Base-by-base conservation (phyloP, 768 basidiomycete genomes). In the Pulveroboletus sp. region DNA sequence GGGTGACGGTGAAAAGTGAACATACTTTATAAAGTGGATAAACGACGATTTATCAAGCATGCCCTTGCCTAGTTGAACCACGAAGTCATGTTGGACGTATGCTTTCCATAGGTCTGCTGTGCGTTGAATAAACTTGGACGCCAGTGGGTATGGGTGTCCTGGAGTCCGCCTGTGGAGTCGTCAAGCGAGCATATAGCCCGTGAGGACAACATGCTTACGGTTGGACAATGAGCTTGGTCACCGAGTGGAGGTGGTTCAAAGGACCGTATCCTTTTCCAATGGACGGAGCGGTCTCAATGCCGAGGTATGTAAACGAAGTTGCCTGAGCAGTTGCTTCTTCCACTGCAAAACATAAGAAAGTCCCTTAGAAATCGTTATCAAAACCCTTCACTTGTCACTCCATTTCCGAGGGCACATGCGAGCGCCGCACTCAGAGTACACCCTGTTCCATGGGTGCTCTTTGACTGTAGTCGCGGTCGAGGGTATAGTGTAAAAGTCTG, bases 371-470 rank as follows among this genome's bases (percentile, higher is more conserved):
- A 40, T 37, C 8, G n/a, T 14, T 10, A 8, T 32, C 33, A 26
- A 54, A 9, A n/a, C 57, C 52, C 30, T 33, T 76, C 77, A 62
- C 44, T 76, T 73, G 52, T n/a, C 54, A 43, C 8, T 53, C 56
- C 50, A 80, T 82, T 39, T 3, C 80, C 85, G 14, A 93, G 70
- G 6, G 74, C 74, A 47, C 81, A 82, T 2, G 85, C 84, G 15
- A 95, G 76, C 0, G 91, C 89, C 0, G 93, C 83, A 40, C 83
- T 85, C n/a, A 96, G 73, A 0, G 93, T 96, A 64, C 93, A 96
- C 2, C 93, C 93, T 0, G 93, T 96, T 1, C 93, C 93, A 62
- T 95, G 93, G 0, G 93, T 96, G 56, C 75, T 89, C 31, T 69
- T 76, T 6, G 87, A 82, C 12, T 83, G 72, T 18, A 91, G 69